phyloP scores from a whole-genome alignment of 2,329 filamentous ascomycete genomes.

The Xylariaceae sp. region DNA sequence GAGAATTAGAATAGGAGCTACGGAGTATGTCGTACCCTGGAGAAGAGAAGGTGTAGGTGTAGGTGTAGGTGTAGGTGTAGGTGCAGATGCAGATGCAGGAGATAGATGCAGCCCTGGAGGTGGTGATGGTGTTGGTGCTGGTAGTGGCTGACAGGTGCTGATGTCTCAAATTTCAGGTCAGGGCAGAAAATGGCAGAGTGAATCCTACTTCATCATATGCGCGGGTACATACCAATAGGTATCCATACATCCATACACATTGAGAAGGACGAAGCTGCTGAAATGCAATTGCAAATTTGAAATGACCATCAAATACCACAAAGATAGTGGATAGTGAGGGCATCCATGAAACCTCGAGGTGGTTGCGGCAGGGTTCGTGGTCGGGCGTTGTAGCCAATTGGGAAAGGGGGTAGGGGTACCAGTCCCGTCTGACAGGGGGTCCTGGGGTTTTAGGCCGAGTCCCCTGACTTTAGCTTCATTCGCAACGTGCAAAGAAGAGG shows the following conservation, averaged over 20 bases:
- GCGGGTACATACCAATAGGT: no score
- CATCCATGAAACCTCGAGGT: constrained; percentile 20
- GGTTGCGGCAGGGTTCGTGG: constrained; percentile 17
- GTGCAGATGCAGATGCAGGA: no score
- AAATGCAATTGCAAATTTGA: neutral
- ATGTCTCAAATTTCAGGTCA: constrained; percentile 15
- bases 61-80: neutral
- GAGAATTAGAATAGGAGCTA: neutral
- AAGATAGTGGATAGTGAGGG: constrained; percentile 1
- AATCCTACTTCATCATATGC: constrained; percentile 10
- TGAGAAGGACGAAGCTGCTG: no score
- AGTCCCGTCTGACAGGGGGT: neutral
- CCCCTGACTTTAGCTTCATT: neutral
- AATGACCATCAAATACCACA: neutral
- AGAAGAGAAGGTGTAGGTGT: neutral
- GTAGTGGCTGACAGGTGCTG: constrained; percentile 17
- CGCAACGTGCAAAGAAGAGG: neutral
- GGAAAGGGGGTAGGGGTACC: constrained; percentile 25
- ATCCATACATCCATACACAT: no score
- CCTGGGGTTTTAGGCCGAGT: constrained; percentile 2
- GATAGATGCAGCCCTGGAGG: neutral
- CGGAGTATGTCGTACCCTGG: no score
- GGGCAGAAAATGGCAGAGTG: constrained; percentile 7
- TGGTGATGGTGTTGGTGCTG: no score
- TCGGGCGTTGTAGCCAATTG: constrained; percentile 20